phyloP scores from a whole-genome alignment of 139 green algal genomes.

The Edaphochlamys debaryana region DNA sequence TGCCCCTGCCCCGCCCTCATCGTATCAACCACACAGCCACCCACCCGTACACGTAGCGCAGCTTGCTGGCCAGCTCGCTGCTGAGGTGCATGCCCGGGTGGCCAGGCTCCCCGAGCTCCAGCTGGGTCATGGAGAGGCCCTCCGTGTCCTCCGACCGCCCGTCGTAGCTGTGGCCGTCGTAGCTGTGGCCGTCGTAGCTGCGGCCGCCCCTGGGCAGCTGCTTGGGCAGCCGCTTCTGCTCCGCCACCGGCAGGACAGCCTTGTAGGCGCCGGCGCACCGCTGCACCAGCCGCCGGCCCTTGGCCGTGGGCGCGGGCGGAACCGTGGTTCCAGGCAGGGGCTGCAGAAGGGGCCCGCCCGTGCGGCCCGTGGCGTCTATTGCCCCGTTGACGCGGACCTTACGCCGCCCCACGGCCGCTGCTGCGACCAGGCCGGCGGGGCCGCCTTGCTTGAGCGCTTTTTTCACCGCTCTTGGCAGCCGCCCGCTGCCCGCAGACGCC shows the following conservation, averaged over 20 bases:
- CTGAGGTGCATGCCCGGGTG: slow-evolving; percentile 24
- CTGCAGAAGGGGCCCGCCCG: neutral
- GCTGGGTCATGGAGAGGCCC: too few species aligned
- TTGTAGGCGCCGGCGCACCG: neutral
- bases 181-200: neutral
- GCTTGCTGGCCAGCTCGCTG: slow-evolving; percentile 7
- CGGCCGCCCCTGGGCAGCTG: neutral
- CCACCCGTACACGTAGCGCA: slow-evolving; percentile 26
- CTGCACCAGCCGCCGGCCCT: neutral
- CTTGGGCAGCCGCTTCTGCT: neutral
- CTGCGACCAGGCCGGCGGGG: too few species aligned
- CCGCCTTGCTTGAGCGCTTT: too few species aligned
- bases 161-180: neutral
- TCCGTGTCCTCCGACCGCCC: neutral
- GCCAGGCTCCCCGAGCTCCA: neutral
- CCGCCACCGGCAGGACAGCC: neutral
- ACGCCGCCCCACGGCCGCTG: too few species aligned
- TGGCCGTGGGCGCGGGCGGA: neutral
- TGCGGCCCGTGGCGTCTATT: neutral
- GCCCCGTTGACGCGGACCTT: neutral
- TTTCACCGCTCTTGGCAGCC: neutral
- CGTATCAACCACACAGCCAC: too few species aligned
- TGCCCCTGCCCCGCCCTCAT: too few species aligned
- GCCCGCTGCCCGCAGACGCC: neutral
- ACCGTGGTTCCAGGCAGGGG: neutral